A percentile compares a stretch with the other conserved stretches of the same genome.
Evolutionary conservation across 1,284 basidiomycete species (phyloP).

Genomic region (Pseudozyma thailandica): DNA sequence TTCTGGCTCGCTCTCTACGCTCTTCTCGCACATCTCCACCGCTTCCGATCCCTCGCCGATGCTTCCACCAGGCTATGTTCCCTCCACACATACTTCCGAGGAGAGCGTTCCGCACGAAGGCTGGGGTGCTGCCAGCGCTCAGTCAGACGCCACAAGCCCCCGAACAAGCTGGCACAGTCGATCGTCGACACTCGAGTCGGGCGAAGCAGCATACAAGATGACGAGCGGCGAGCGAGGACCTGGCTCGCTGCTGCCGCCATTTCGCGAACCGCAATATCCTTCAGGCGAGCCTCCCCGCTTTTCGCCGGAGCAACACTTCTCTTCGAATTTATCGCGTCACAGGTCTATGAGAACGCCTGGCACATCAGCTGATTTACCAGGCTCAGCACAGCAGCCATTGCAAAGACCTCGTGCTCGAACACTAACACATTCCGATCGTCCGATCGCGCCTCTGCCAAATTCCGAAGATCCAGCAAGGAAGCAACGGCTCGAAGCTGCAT

Average conservation of each 20-base stretch:
- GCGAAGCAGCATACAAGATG: constrained; percentile 49
- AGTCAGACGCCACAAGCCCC: constrained; percentile 40
- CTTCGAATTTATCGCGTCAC: constrained; percentile 38
- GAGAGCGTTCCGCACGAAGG: constrained; percentile 36
- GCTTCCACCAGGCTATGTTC: constrained; percentile 35
- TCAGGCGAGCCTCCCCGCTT: constrained; percentile 22
- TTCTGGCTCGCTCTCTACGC: constrained; percentile 41
- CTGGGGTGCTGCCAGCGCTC: constrained; percentile 40
- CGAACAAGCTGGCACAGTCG: constrained; percentile 57
- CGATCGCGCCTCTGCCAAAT: constrained; percentile 51
- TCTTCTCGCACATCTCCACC: constrained; percentile 50
- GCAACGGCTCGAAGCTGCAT: constrained; percentile 43
- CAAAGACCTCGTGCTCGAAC: constrained; percentile 51
- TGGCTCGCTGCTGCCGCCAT: constrained; percentile 33
- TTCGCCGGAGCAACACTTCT: constrained; percentile 29
- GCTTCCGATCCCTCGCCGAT: constrained; percentile 44
- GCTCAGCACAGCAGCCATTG: constrained; percentile 10
- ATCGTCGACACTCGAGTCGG: constrained; percentile 53
- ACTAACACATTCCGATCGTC: constrained; percentile 44
- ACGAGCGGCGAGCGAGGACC: constrained; percentile 20
- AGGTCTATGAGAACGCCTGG: constrained; percentile 37
- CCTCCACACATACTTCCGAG: constrained; percentile 34
- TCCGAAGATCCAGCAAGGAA: constrained; percentile 38
- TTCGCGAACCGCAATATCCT: constrained; percentile 22
- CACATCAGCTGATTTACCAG: constrained; percentile 26